Conservation (phyloP, 768 basidiomycete species). For the Leccinellum rugosiceps region DNA sequence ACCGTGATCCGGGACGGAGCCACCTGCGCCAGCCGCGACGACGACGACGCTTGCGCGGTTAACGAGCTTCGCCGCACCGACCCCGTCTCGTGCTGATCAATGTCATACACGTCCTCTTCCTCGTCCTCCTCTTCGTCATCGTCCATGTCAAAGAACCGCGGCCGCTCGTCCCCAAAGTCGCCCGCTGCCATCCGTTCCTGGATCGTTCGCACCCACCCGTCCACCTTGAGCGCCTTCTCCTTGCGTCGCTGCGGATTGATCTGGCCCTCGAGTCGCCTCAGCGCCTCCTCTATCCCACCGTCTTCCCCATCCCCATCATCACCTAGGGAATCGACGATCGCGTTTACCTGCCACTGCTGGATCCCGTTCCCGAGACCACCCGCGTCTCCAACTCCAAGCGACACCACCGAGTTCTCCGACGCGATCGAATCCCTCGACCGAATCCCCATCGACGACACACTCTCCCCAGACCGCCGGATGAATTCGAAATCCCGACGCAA, state of each 20-base stretch:
- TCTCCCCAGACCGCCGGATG: constrained; percentile 61
- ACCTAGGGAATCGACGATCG: constrained; percentile 68
- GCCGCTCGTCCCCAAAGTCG: constrained; percentile 60
- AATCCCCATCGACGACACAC: constrained; percentile 79
- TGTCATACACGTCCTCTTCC: constrained; percentile 32
- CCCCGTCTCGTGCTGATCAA: constrained; percentile 34
- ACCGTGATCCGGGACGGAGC: constrained; percentile 21
- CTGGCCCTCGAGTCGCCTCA: constrained; percentile 80
- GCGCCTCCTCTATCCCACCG: constrained; percentile 80
- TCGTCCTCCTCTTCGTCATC: constrained; percentile 40
- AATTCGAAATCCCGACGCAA: constrained; percentile 80
- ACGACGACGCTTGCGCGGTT: background rate
- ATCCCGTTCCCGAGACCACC: constrained; percentile 39
- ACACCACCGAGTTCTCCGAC: constrained; percentile 38
- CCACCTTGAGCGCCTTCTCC: constrained; percentile 73
- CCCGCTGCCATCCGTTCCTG: constrained; percentile 62
- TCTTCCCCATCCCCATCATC: constrained; percentile 72
- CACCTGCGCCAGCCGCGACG: background rate
- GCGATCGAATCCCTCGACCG: constrained; percentile 57
- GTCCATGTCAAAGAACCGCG: constrained; percentile 47
- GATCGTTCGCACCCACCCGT: constrained; percentile 76
- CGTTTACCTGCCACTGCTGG: constrained; percentile 82
- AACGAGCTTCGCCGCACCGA: constrained; percentile 12
- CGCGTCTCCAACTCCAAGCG: constrained; percentile 35
- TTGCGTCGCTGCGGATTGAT: constrained; percentile 71